Conservation (phyloP, 768 basidiomycete genomes). For the Rhizopogon vulgaris region DNA sequence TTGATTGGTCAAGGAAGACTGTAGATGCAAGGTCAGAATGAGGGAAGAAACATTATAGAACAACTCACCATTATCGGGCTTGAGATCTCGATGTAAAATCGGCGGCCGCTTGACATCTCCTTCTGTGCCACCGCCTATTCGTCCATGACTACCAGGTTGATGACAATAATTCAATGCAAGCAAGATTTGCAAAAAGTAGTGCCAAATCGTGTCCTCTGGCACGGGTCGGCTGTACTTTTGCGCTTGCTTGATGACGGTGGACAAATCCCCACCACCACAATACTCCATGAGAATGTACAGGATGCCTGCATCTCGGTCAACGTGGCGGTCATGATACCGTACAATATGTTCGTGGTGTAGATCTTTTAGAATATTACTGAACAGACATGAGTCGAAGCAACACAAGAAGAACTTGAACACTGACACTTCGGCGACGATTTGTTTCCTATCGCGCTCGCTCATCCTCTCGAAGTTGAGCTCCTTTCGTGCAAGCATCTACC, state of each 20-base stretch:
- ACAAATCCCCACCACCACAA: conserved; percentile 95
- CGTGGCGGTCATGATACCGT: conserved; percentile 86
- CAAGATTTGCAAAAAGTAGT: conserved; percentile 90
- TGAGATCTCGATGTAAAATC: conserved; percentile 91
- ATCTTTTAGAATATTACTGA: conserved; percentile 93
- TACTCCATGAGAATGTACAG: conserved; percentile 99
- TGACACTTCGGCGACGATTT: conserved; percentile 97
- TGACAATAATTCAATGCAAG: conserved; percentile 91
- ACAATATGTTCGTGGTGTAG: conserved; percentile 95
- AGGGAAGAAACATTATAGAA: background rate
- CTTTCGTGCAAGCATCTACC: conserved; percentile 79
- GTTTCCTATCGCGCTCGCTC: conserved; percentile 92
- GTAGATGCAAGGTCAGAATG: background rate
- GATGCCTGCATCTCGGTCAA: conserved; percentile 85
- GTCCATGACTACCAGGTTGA: conserved; percentile 52
- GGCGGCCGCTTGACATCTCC: conserved; percentile 53
- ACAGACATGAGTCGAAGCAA: background rate
- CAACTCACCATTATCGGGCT: conserved; percentile 89
- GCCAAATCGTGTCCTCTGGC: conserved; percentile 92
- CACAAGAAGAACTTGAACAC: conserved; percentile 23
- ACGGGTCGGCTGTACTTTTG: conserved; percentile 63
- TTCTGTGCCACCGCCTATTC: conserved; percentile 36
- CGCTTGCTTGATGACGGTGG: conserved; percentile 77
- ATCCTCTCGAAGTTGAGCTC: conserved; percentile 97
- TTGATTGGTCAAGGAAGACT: conserved; percentile 88